These are phyloP conservation scores for Pythium aquatile DNA, from an alignment of 352 stramenopile species.

Conservation along the genomic window DNA sequence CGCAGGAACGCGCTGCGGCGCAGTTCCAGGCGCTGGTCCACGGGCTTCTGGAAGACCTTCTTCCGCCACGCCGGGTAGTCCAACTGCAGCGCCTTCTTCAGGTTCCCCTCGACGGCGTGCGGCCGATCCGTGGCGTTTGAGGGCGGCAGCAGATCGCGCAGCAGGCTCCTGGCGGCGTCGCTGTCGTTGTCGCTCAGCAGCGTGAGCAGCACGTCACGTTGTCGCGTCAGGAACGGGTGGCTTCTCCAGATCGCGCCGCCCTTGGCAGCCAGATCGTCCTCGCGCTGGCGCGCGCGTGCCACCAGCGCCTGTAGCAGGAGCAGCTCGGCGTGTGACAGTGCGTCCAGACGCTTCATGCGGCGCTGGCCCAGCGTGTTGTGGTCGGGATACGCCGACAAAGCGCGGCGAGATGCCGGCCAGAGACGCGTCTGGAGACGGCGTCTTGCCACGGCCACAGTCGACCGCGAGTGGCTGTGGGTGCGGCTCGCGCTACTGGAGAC, in stretches of 20 bases:
- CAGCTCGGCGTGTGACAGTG: slow-evolving; percentile 57
- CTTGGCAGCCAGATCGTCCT: slow-evolving; percentile 12
- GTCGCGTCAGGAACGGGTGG: slow-evolving; percentile 22
- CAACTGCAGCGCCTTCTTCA: slow-evolving; percentile 15
- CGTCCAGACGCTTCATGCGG: slow-evolving; percentile 39
- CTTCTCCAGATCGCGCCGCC: slow-evolving; percentile 5
- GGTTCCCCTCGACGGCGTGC: slow-evolving; percentile 12
- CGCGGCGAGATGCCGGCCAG: background rate
- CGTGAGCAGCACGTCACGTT: slow-evolving; percentile 12
- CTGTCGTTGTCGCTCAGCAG: slow-evolving; percentile 12
- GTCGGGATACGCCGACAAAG: slow-evolving; percentile 6
- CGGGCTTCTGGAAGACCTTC: slow-evolving; percentile 41
- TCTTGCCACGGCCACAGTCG: slow-evolving; percentile 11
- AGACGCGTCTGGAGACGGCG: slow-evolving; percentile 3
- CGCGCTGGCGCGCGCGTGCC: slow-evolving; percentile 5
- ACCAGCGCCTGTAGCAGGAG: slow-evolving; percentile 57
- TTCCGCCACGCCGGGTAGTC: slow-evolving; percentile 34
- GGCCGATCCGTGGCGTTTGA: slow-evolving; percentile 14
- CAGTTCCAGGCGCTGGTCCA: slow-evolving; percentile 48
- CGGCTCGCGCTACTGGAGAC: slow-evolving; percentile 16
- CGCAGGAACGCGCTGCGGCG: slow-evolving; percentile 44
- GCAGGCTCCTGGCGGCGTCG: slow-evolving; percentile 1
- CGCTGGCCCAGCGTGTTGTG: slow-evolving; percentile 3
- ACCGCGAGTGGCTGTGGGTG: slow-evolving; percentile 27
- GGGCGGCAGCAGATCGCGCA: slow-evolving; percentile 1